A percentile compares a stretch with the other conserved stretches of the same genome.
Evolutionary conservation across 768 basidiomycete genomes (phyloP).

Genomic region (Nidularia sp.): DNA sequence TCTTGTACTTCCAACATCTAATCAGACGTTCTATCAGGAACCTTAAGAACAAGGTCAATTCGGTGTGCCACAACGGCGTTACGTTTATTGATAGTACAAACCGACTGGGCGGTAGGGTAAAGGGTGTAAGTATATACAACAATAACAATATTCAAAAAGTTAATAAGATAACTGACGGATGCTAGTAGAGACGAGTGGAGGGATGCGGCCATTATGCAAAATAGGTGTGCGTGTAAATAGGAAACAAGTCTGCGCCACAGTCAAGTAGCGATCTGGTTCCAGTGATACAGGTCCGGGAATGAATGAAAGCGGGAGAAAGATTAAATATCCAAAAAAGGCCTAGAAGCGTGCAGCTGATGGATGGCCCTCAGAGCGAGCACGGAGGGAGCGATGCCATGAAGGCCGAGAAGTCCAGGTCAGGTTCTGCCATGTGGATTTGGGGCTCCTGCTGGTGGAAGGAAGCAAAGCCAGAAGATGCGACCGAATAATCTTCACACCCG

Average conservation of each 20-base stretch:
- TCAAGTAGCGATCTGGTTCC: neutral
- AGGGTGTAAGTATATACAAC: neutral
- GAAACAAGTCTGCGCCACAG: neutral
- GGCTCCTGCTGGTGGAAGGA: conserved; percentile 13
- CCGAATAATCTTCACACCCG: conserved; percentile 9
- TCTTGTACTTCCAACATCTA: neutral
- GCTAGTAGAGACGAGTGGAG: neutral
- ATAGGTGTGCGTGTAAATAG: neutral
- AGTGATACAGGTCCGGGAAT: neutral
- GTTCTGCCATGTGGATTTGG: conserved; percentile 17
- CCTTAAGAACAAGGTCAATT: conserved; percentile 1
- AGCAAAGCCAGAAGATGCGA: conserved; percentile 15
- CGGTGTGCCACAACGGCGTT: neutral
- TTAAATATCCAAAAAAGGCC: neutral
- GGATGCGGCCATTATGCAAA: neutral
- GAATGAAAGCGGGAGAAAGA: neutral
- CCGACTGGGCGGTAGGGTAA: neutral
- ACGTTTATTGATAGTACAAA: neutral
- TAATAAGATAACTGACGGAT: neutral
- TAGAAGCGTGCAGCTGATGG: neutral
- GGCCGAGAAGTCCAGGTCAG: conserved; percentile 26
- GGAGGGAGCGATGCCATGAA: conserved; percentile 27
- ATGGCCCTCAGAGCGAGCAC: conserved; percentile 18
- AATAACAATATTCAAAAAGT: neutral
- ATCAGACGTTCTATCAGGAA: conserved; percentile 1